Evolutionary conservation across 176 grass and related monocot species (phyloP).

Genomic region (Aegilops tauschii): DNA sequence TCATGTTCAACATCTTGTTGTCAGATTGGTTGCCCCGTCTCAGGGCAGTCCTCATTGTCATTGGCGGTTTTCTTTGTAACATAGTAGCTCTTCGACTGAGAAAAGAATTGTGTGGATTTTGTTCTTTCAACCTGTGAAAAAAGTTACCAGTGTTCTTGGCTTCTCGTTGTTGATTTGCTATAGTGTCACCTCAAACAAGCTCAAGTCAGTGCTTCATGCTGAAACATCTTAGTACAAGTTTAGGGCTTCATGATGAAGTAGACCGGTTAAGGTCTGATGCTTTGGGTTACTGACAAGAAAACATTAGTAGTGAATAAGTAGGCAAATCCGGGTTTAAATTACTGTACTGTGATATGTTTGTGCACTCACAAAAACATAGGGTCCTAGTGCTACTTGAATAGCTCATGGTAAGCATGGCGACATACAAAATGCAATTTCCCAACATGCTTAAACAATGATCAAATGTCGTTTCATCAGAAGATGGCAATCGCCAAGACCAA

Average conservation of each 20-base stretch:
- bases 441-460: background rate
- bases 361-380: background rate
- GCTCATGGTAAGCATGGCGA: conserved; percentile 8
- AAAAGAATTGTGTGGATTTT: conserved; percentile 26
- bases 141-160: background rate
- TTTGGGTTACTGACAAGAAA: background rate
- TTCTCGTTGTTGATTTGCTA: background rate
- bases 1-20: conserved; percentile 60
- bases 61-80: conserved; percentile 56
- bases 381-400: background rate
- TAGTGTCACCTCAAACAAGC: background rate
- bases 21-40: conserved; percentile 32
- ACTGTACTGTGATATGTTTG: background rate
- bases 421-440: background rate
- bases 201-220: background rate
- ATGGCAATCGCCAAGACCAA: background rate
- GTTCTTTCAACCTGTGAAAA: background rate
- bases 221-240: background rate
- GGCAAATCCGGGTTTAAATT: background rate
- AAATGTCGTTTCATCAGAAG: background rate
- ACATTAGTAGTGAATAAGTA: background rate
- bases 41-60: conserved; percentile 30
- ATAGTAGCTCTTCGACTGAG: conserved; percentile 59
- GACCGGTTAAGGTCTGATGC: background rate
- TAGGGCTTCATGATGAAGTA: background rate